Base-by-base conservation (phyloP, 1,284 basidiomycete genomes). In the Boletus mariae region DNA sequence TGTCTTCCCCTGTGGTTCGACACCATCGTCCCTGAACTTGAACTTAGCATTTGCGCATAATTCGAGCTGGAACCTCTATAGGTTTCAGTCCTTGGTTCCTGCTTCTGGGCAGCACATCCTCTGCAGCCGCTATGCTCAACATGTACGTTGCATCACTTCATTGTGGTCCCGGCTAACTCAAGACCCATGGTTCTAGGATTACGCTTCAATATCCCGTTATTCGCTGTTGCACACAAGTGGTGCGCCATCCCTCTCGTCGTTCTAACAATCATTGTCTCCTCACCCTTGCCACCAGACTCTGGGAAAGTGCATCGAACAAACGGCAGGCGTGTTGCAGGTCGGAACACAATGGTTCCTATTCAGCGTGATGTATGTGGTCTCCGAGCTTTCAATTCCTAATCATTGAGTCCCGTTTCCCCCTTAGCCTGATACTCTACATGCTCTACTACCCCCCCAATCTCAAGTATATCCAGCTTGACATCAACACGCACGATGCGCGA, bases 21-120 rank as follows among this genome's bases (percentile, higher is more conserved):
- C 37, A 1, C 31, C 10, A 6, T 34, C 15, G 15, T 35, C 7
- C 1, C 45, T 46, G 6, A 46, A 50, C 40, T 8, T 31, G n/a
- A 5, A 12, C 17, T 40, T 60, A 91, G 84, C 89, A 89, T 62
- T 73, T 80, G 50, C 78, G 90, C 32, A 93, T 95, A 57, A 84
- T 94, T 62, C 71, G 73, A 49, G 80, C 85, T 43, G 79, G 83
- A 40, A 89, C 92, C 0, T 94, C 92, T 0, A 85, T 94, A 60
- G 94, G 94, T 0, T 84, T 97, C 57, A 94, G 90, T 56, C 92
- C 94, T 49, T 91, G 91, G 85, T 99, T 92, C 68, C 75, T 98
- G n/a, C 77, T 98, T 2, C 80, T 98, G 0, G 97, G 97, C 10
- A 89, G 90, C 53, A 96, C 92, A 1, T 90, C 88, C 10, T 82